Percentiles rank a stretch among this genome's conserved stretches.
Conservation (phyloP, 2,329 filamentous ascomycete genomes). For the Scytalidium lignicola region DNA sequence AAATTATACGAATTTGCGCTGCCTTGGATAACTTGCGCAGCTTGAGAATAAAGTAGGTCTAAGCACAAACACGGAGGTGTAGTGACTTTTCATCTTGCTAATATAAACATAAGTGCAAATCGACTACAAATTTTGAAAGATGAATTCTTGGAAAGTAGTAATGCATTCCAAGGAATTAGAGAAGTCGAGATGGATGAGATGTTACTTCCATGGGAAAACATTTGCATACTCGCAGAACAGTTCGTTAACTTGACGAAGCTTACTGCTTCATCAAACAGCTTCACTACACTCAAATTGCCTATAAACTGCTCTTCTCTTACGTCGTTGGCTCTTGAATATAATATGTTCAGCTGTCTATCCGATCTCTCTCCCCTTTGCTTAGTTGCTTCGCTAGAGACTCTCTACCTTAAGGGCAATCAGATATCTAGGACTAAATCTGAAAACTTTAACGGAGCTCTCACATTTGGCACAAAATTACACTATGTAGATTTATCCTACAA, state of each 20-base stretch:
- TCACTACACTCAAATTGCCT: conserved; percentile 40
- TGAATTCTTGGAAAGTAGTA: conserved; percentile 30
- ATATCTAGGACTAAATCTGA: conserved; percentile 54
- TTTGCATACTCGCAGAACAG: conserved; percentile 46
- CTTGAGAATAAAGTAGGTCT: conserved; percentile 65
- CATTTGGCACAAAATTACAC: conserved; percentile 18
- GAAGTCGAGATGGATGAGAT: conserved; percentile 65
- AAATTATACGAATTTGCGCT: conserved; percentile 66
- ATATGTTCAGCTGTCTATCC: conserved; percentile 56
- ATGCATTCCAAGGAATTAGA: conserved; percentile 45
- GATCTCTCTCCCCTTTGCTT: conserved; percentile 50
- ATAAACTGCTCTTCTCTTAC: conserved; percentile 41
- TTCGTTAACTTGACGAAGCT: conserved; percentile 51
- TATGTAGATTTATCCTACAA: conserved; percentile 75
- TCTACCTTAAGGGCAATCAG: conserved; percentile 73
- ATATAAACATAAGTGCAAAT: conserved; percentile 56
- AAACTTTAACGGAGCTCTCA: neutral
- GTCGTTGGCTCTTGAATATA: conserved; percentile 67
- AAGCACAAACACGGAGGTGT: neutral
- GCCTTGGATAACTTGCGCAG: conserved; percentile 61
- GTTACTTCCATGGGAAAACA: conserved; percentile 60
- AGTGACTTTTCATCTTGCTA: conserved; percentile 1
- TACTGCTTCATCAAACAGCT: conserved; percentile 51
- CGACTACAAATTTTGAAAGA: conserved; percentile 51
- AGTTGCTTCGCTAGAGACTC: conserved; percentile 48